Percentiles rank a stretch among this genome's conserved stretches.
Evolutionary conservation across 768 basidiomycete species (phyloP).

Genomic region (Leccinum barrowsii): DNA sequence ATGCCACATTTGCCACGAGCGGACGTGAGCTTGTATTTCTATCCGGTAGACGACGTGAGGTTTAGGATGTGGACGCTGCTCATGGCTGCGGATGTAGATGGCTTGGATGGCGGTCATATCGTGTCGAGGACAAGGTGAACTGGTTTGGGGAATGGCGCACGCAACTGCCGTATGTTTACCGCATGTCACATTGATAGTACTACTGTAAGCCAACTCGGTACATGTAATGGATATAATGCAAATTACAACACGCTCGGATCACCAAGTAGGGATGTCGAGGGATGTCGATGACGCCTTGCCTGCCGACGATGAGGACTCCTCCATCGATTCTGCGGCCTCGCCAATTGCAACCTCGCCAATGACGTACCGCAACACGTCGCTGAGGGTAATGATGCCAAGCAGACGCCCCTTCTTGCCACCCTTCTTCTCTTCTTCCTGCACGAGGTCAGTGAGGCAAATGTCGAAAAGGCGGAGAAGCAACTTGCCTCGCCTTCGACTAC

Average conservation of each 20-base stretch:
- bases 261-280: conserved; percentile 18
- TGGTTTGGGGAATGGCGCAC: background rate
- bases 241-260: background rate
- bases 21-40: conserved; percentile 81
- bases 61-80: conserved; percentile 67
- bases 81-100: conserved; percentile 63
- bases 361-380: conserved; percentile 83
- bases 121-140: conserved; percentile 6
- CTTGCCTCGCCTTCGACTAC: conserved; percentile 89
- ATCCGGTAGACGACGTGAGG: conserved; percentile 81
- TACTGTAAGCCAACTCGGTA: background rate
- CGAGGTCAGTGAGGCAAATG: background rate
- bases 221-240: background rate
- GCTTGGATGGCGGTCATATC: conserved; percentile 75
- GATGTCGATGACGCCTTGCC: conserved; percentile 11
- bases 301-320: conserved; percentile 20
- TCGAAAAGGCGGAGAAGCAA: background rate
- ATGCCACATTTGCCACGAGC: conserved; percentile 91
- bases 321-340: conserved; percentile 38
- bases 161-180: conserved; percentile 4
- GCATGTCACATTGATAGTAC: conserved; percentile 2
- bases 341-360: conserved; percentile 62
- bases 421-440: conserved; percentile 72
- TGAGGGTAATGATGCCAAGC: conserved; percentile 83
- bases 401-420: conserved; percentile 83